A percentile compares a stretch with the other conserved stretches of the same genome.
Evolutionary conservation across 2,329 filamentous ascomycete species (phyloP).

Genomic region (Teratosphaeria viscida): DNA sequence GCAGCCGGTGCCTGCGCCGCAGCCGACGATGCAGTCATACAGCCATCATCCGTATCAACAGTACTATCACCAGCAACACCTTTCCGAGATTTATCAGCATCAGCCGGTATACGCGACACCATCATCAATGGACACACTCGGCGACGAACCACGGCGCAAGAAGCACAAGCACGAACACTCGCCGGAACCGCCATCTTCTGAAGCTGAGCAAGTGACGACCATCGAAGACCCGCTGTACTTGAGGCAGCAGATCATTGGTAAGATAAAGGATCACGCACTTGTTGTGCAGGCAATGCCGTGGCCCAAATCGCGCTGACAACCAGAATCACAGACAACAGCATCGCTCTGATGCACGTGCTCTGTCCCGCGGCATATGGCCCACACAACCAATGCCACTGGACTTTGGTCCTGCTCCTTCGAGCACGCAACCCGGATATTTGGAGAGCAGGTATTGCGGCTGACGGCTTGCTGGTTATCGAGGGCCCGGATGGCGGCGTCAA

Average conservation of each 20-base stretch:
- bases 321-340: background rate
- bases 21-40: background rate
- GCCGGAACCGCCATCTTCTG: background rate
- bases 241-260: constrained; percentile 1
- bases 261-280: background rate
- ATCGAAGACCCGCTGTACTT: constrained; percentile 3
- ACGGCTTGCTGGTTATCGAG: background rate
- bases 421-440: background rate
- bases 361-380: background rate
- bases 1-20: background rate
- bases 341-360: background rate
- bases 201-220: background rate
- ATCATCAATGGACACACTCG: background rate
- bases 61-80: background rate
- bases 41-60: background rate
- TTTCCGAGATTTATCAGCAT: background rate
- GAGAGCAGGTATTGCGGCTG: background rate
- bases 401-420: background rate
- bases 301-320: background rate
- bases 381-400: background rate
- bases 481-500: background rate
- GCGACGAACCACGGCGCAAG: background rate
- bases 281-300: background rate
- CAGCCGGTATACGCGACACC: background rate
- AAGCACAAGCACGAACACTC: background rate